Base-by-base conservation (phyloP, 2,329 filamentous ascomycete genomes). In the Alternaria sp. region DNA sequence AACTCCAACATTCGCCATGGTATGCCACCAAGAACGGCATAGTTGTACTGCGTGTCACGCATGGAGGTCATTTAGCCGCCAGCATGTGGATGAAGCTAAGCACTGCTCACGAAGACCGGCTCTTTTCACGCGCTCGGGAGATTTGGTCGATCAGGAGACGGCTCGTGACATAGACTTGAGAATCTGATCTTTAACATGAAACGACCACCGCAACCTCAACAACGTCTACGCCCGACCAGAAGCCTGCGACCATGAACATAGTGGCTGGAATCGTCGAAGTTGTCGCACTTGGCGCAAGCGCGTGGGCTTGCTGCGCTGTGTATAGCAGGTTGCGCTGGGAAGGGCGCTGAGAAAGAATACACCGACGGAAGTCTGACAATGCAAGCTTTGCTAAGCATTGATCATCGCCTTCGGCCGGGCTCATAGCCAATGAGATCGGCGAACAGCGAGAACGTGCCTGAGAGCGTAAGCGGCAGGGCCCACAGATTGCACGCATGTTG, bases 251-350 rank as follows among this genome's bases (percentile, higher is more conserved):
- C 7, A 16, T 8, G 12, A 12, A 3, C 1, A 11, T 6, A 24
- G 12, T 9, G 5, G 3, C 20, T 7, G 12, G 0, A 24, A 7
- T 24, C 1, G 18, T 20, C 20, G 6, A 6, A 20, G 0, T 3
- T 14, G 4, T 2, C 20, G 39, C 20, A 14, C 12, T 2, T 16
- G 12, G 39, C 12, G 39, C 11, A 42, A 42, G 4, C 11, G 4
- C 20, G 20, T 24, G 20, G 12, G 39, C 18, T 41, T 22, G 11
- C 9, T 41, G 6, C 4, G 7, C 38, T 22, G 18, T 22, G 4
- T 9, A 41, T 7, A 7, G 22, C 20, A 42, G 14, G 22, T 9
- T 42, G 39, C 11, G 39, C 9, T 12, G 38, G 2, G 9, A 41
- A 12, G 20, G n/a, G 8, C 20, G 18, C 38, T 20, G 6, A 3